phyloP scores from a whole-genome alignment of 176 grass and related monocot genomes.

The Phoenix dactylifera region DNA sequence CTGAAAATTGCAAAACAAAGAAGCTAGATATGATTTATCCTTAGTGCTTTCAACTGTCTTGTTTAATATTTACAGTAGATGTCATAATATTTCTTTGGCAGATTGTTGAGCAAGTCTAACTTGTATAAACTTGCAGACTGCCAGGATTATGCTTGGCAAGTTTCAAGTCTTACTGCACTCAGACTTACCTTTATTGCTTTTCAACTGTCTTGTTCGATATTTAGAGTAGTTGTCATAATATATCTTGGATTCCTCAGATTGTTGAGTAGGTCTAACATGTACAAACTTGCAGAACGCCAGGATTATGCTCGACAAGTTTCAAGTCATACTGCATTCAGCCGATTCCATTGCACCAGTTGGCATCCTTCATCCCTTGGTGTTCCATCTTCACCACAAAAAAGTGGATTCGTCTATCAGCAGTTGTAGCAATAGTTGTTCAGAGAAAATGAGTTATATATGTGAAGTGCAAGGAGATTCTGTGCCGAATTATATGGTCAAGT shows the following conservation, averaged over 20 bases:
- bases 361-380: conserved; percentile 71
- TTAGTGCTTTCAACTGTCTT: too few relatives aligned
- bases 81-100: too few relatives aligned
- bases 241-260: background rate
- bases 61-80: too few relatives aligned
- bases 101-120: conserved; percentile 6
- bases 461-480: conserved; percentile 50
- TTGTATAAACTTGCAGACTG: conserved; percentile 49
- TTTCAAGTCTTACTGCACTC: conserved; percentile 69
- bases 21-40: too few relatives aligned
- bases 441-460: conserved; percentile 31
- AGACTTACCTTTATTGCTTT: background rate
- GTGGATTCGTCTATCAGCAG: conserved; percentile 20
- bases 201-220: too few relatives aligned
- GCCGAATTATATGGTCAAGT: conserved; percentile 14
- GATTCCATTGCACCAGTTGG: conserved; percentile 87
- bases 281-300: conserved; percentile 60
- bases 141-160: conserved; percentile 76
- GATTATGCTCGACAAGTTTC: conserved; percentile 74
- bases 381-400: conserved; percentile 71
- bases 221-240: too few relatives aligned
- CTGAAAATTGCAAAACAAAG: too few relatives aligned
- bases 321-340: conserved; percentile 69
- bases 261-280: conserved; percentile 11
- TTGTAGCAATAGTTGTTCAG: conserved; percentile 6